These are phyloP conservation scores for Pascua guehoae DNA, from an alignment of 1,284 basidiomycete species.

Conservation along the genomic window DNA sequence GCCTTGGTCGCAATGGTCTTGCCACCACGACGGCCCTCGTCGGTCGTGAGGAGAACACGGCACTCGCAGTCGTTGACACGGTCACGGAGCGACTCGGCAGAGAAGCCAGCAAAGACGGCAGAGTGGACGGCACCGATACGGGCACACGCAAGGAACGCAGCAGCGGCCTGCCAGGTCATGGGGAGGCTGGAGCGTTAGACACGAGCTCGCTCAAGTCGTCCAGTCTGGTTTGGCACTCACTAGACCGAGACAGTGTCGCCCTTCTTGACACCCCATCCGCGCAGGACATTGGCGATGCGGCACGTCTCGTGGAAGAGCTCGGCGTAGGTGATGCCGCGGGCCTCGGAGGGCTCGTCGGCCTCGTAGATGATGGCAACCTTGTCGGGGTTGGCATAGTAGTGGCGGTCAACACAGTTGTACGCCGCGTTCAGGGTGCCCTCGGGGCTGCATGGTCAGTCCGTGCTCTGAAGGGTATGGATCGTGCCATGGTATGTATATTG, in stretches of 20 bases:
- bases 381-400: constrained; percentile 77
- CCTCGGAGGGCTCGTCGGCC: constrained; percentile 87
- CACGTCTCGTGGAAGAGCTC: constrained; percentile 89
- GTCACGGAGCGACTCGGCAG: constrained; percentile 92
- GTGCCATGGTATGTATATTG: no score
- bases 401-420: constrained; percentile 95
- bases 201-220: not conserved
- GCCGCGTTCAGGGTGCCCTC: constrained; percentile 83
- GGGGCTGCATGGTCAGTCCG: constrained; percentile 50
- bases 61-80: constrained; percentile 86
- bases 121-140: constrained; percentile 96
- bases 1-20: constrained; percentile 94
- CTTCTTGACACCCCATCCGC: constrained; percentile 85
- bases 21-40: constrained; percentile 91
- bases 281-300: constrained; percentile 87
- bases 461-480: no score
- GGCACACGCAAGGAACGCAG: constrained; percentile 94
- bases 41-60: constrained; percentile 88
- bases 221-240: constrained; percentile 18
- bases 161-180: constrained; percentile 78
- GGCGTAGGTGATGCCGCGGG: constrained; percentile 71
- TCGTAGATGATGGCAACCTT: constrained; percentile 98
- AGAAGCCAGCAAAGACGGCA: constrained; percentile 98
- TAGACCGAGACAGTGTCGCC: constrained; percentile 94
- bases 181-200: constrained; percentile 28